phyloP scores from a whole-genome alignment of 108 stramenopile genomes.

The Pseudonitzschia delicatissima region DNA sequence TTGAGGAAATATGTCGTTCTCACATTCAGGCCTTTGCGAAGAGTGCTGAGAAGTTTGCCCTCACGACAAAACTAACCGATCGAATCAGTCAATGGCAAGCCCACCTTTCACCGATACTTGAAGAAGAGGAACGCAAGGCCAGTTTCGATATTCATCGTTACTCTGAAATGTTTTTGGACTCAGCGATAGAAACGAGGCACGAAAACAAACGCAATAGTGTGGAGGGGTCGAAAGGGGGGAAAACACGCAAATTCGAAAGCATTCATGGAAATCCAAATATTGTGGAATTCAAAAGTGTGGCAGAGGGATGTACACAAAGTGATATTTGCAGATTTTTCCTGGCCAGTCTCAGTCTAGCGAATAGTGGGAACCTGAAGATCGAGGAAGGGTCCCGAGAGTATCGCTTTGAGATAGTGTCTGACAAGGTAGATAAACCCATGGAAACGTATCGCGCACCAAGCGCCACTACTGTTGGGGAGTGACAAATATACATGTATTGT shows the following conservation, averaged over 20 bases:
- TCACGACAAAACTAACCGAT: constrained; percentile 84
- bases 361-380: constrained; percentile 84
- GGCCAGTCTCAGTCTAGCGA: constrained; percentile 91
- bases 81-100: constrained; percentile 89
- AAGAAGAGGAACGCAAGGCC: constrained; percentile 78
- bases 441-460: constrained; percentile 70
- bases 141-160: constrained; percentile 92
- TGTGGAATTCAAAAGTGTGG: constrained; percentile 39
- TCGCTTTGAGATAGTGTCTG: constrained; percentile 68
- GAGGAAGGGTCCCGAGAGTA: constrained; percentile 32
- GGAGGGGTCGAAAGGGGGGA: constrained; percentile 9
- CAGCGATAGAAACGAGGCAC: constrained; percentile 24
- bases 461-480: neutral
- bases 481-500: too few relatives aligned
- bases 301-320: constrained; percentile 49
- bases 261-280: constrained; percentile 14
- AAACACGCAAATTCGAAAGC: neutral
- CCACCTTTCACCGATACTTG: constrained; percentile 82
- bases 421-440: constrained; percentile 62
- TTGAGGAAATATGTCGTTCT: constrained; percentile 91
- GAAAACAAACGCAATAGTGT: constrained; percentile 29
- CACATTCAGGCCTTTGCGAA: constrained; percentile 87
- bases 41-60: constrained; percentile 88
- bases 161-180: constrained; percentile 55
- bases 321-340: constrained; percentile 96